These are phyloP conservation scores for Blastobotrys petasosporus DNA, from an alignment of 1,139 yeast species.

Conservation along the genomic window DNA sequence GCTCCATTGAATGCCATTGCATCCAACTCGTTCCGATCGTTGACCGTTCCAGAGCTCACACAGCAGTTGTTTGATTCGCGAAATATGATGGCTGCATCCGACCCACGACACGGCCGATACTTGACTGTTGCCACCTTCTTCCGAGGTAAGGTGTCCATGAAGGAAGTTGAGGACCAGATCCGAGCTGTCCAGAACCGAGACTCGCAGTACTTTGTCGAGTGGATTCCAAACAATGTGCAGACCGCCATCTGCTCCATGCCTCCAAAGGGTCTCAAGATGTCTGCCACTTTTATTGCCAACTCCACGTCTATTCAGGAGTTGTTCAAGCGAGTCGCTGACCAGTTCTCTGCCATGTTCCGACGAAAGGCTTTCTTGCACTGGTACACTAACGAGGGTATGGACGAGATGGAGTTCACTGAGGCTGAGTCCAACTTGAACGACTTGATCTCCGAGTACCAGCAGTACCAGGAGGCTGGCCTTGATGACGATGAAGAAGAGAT, in stretches of 20 bases:
- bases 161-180: conserved; percentile 94
- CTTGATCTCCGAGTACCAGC: conserved; percentile 83
- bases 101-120: conserved; percentile 86
- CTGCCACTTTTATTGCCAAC: conserved; percentile 89
- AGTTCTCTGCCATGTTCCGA: conserved; percentile 86
- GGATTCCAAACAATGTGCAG: conserved; percentile 96
- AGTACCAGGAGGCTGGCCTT: conserved; percentile 78
- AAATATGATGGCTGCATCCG: conserved; percentile 94
- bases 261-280: conserved; percentile 77
- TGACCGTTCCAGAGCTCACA: conserved; percentile 84
- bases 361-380: conserved; percentile 94
- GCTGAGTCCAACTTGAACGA: conserved; percentile 83
- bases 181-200: conserved; percentile 75
- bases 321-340: conserved; percentile 84
- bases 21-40: conserved; percentile 73
- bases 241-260: conserved; percentile 89
- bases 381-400: conserved; percentile 96
- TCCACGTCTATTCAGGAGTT: conserved; percentile 88
- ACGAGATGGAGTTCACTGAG: conserved; percentile 86
- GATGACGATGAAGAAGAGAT: conserved; percentile 60
- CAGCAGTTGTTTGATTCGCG: conserved; percentile 89
- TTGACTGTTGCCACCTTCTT: conserved; percentile 92
- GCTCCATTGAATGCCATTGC: conserved; percentile 77
- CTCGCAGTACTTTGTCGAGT: conserved; percentile 79
- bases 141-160: conserved; percentile 86